Evolutionary conservation across 345 rosid species (phyloP), one percentile per base, ranked within the genome.

Genomic region (Noccaea caerulescens): DNA sequence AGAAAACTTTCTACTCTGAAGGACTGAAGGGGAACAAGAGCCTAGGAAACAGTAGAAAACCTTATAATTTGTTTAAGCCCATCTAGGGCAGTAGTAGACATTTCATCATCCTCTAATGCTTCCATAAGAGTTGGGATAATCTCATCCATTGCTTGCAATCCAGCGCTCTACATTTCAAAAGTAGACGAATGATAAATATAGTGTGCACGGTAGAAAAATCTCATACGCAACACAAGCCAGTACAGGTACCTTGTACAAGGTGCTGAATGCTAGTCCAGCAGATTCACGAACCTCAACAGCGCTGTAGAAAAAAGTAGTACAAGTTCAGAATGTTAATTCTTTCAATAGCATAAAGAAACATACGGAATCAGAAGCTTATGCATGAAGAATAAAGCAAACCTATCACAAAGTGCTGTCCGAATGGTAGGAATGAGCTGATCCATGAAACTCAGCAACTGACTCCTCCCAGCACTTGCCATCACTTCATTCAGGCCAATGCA

Each of bases 91-190:
- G 96, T 89, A 65, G 88, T 88, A 72, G 99, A 91, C 50, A 88
- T 86, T 70, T 84, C 82, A 79, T 89, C 93, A 76, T 94, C 97
- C 82, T 91, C 98, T 71, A 94, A 81, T 12, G 97, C 97, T 85
- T 84, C 96, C 75, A 94, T 67, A 81, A 94, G 86, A 1, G 98
- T 91, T 62, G 98, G 98, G 52, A 94, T 95, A 71, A 94, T 94
- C 83, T 94, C 99, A 82, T 94, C 99, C 66, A 94, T 89, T 72
- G 98, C 99, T 88, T 88, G 98, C 93, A 94, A 54, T 71, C 99
- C 99, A 67, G 98, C 99, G 81, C 91, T 94, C 99, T 94, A 81
- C 62, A 62, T 58, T 60, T 57, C n/a, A 44, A 44, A 10, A 53
- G 25, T 61, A 69, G 65, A 58, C 3, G 8, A 41, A 41, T 27